These are phyloP conservation scores for Ceratobasidium sp. DNA, from an alignment of 1,284 basidiomycete genomes.

Conservation along the genomic window DNA sequence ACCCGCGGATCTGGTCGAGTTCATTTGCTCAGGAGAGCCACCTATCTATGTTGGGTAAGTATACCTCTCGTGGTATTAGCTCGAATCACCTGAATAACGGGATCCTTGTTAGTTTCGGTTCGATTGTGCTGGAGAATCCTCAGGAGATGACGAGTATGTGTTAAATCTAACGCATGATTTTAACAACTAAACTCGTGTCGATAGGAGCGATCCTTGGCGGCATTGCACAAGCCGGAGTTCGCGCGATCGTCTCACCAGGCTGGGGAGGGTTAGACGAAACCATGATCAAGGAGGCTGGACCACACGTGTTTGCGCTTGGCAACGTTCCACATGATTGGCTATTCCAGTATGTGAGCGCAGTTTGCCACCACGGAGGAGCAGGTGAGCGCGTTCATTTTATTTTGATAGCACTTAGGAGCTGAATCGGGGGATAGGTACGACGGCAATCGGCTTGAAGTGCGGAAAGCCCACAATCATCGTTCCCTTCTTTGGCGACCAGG, in stretches of 20 bases:
- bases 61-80: neutral
- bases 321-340: slow-evolving; percentile 76
- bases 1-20: slow-evolving; percentile 55
- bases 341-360: slow-evolving; percentile 66
- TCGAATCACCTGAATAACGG: neutral
- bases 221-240: slow-evolving; percentile 58
- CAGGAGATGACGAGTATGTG: slow-evolving; percentile 57
- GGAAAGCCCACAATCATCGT: slow-evolving; percentile 69
- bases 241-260: slow-evolving; percentile 67
- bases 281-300: slow-evolving; percentile 52
- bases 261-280: slow-evolving; percentile 64
- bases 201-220: slow-evolving; percentile 61
- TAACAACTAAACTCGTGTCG: neutral
- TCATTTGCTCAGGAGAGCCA: slow-evolving; percentile 58
- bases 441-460: slow-evolving; percentile 65
- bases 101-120: slow-evolving; percentile 58
- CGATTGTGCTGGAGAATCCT: slow-evolving; percentile 66
- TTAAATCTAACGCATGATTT: slow-evolving; percentile 2
- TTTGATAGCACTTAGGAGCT: neutral
- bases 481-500: slow-evolving; percentile 73
- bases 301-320: slow-evolving; percentile 64
- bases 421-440: slow-evolving; percentile 55
- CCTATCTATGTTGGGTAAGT: slow-evolving; percentile 65
- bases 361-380: slow-evolving; percentile 73
- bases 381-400: neutral